phyloP scores from a whole-genome alignment of 2,329 filamentous ascomycete genomes.

The Albophoma yamanashiensis region DNA sequence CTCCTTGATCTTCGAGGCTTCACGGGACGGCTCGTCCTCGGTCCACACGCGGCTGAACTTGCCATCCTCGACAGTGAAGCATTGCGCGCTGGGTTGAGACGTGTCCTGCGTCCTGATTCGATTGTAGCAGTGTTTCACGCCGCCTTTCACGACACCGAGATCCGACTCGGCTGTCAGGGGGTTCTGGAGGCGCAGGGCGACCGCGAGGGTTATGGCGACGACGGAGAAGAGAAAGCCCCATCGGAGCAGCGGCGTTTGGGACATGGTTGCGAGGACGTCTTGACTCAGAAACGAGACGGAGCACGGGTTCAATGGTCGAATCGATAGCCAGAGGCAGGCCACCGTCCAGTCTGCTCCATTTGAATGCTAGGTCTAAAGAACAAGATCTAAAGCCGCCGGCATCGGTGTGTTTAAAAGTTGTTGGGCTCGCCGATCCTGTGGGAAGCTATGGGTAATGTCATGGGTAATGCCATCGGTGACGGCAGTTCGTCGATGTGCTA shows the following conservation, averaged over 20 bases:
- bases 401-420: not conserved
- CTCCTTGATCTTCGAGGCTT: constrained; percentile 3
- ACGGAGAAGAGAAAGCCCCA: constrained; percentile 20
- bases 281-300: not conserved
- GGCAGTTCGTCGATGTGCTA: not conserved
- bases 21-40: constrained; percentile 13
- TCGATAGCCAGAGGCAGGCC: not conserved
- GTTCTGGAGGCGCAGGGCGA: constrained; percentile 13
- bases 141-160: not conserved
- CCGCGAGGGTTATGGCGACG: constrained; percentile 18
- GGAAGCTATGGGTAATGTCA: too few species aligned
- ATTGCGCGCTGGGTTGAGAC: constrained; percentile 29
- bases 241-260: constrained; percentile 8
- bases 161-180: not conserved
- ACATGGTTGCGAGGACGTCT: not conserved
- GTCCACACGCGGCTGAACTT: constrained; percentile 38
- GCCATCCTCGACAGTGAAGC: constrained; percentile 45
- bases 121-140: constrained; percentile 27
- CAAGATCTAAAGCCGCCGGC: not conserved
- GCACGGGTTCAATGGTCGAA: not conserved
- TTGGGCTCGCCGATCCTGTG: not conserved
- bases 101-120: constrained; percentile 25
- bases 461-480: not conserved
- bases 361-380: not conserved
- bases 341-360: not conserved